These are phyloP conservation scores for Ascochyta pisi DNA, from an alignment of 2,329 filamentous ascomycete species.

Conservation along the genomic window DNA sequence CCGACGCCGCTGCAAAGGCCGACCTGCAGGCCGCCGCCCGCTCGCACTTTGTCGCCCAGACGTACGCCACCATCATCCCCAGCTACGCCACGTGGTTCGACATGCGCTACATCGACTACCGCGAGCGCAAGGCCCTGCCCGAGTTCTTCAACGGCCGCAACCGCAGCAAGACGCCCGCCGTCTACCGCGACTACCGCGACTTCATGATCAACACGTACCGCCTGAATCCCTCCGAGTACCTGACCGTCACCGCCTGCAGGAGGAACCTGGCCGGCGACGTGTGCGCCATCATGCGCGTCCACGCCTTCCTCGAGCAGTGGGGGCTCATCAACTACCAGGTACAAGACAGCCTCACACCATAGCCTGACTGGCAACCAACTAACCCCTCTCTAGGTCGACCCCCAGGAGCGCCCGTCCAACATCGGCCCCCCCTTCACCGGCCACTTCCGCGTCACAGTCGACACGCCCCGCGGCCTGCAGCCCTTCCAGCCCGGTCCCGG, in stretches of 20 bases:
- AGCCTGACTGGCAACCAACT: not conserved
- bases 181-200: conserved; percentile 98
- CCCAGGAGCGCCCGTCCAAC: conserved; percentile 91
- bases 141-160: conserved; percentile 99
- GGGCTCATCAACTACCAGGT: conserved; percentile 99
- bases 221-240: conserved; percentile 91
- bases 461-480: conserved; percentile 92
- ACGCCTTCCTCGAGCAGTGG: conserved; percentile 98
- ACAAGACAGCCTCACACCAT: conserved; percentile 30
- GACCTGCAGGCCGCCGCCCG: conserved; percentile 84
- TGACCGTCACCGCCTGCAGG: conserved; percentile 95
- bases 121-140: conserved; percentile 92
- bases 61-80: conserved; percentile 92
- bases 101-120: conserved; percentile 88
- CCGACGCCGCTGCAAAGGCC: conserved; percentile 74
- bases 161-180: conserved; percentile 93
- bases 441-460: conserved; percentile 94
- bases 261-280: conserved; percentile 96
- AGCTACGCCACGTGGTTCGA: conserved; percentile 99
- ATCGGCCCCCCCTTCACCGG: conserved; percentile 97
- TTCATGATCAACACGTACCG: conserved; percentile 99
- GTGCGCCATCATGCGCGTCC: conserved; percentile 98
- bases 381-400: conserved; percentile 75
- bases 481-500: conserved; percentile 91
- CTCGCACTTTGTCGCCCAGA: conserved; percentile 90